Evolutionary conservation across 805 yeast species (phyloP).

Genomic region (Kregervanrija pseudodelftensis): DNA sequence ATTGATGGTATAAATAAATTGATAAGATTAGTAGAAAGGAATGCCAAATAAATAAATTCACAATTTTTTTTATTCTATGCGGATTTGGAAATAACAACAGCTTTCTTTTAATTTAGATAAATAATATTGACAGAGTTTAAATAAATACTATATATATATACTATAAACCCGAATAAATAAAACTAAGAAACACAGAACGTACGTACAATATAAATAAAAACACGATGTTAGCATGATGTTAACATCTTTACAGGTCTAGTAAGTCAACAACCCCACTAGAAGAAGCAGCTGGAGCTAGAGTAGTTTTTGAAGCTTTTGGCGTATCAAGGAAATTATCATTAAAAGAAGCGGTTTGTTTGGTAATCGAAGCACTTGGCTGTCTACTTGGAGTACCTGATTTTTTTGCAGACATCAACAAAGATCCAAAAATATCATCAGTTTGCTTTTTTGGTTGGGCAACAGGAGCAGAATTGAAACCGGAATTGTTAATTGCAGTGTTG

Average conservation of each 20-base stretch:
- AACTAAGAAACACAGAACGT: background rate
- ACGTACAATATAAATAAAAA: background rate
- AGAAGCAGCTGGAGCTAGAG: slow-evolving; percentile 5
- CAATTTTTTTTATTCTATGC: no score
- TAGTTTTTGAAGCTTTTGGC: background rate
- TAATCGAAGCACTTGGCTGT: background rate
- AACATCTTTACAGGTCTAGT: no score
- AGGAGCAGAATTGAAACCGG: slow-evolving; percentile 29
- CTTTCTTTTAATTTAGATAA: no score
- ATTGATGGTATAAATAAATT: background rate
- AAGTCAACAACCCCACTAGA: background rate
- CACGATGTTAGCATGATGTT: no score
- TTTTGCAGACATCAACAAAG: slow-evolving; percentile 61
- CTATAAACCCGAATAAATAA: background rate
- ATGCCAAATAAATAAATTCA: no score
- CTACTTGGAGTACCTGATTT: slow-evolving; percentile 20
- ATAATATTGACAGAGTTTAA: background rate
- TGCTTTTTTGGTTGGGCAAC: slow-evolving; percentile 34
- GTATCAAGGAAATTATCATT: no score
- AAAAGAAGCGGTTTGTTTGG: background rate
- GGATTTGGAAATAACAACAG: no score
- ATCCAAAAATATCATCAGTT: slow-evolving; percentile 61
- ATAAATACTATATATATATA: background rate
- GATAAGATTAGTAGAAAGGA: background rate
- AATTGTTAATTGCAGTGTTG: slow-evolving; percentile 8